These are phyloP conservation scores for Naganishia vishniacii DNA, from an alignment of 768 basidiomycete species.

Conservation along the genomic window DNA sequence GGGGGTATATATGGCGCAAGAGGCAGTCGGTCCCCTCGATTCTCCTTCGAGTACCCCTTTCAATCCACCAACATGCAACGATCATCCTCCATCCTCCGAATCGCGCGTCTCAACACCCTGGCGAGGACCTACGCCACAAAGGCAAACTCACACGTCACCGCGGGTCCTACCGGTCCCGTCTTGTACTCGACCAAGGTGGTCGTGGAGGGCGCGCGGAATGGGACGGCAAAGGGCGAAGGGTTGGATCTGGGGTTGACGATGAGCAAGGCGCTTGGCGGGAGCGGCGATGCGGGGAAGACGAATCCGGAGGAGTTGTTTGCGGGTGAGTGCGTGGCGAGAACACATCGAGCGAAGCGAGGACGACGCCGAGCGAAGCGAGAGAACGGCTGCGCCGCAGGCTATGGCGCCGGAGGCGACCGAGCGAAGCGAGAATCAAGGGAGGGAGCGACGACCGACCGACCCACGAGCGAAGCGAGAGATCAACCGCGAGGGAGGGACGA, in stretches of 20 bases:
- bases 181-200: conserved; percentile 11
- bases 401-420: no score
- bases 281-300: not conserved
- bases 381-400: no score
- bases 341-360: no score
- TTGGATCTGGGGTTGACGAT: conserved; percentile 19
- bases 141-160: conserved; percentile 3
- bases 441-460: no score
- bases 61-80: conserved; percentile 5
- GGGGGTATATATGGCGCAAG: no score
- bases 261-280: conserved; percentile 14
- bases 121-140: not conserved
- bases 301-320: conserved; percentile 26
- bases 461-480: no score
- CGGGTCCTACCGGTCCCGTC: not conserved
- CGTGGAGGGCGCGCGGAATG: conserved; percentile 16
- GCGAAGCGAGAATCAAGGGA: no score
- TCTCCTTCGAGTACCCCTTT: no score
- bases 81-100: not conserved
- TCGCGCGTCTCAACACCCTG: not conserved
- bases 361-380: no score
- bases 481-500: no score
- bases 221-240: conserved; percentile 10
- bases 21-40: no score
- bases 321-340: conserved; percentile 11